phyloP scores from a whole-genome alignment of 306 rosid genomes.

The Sindora glabra region DNA sequence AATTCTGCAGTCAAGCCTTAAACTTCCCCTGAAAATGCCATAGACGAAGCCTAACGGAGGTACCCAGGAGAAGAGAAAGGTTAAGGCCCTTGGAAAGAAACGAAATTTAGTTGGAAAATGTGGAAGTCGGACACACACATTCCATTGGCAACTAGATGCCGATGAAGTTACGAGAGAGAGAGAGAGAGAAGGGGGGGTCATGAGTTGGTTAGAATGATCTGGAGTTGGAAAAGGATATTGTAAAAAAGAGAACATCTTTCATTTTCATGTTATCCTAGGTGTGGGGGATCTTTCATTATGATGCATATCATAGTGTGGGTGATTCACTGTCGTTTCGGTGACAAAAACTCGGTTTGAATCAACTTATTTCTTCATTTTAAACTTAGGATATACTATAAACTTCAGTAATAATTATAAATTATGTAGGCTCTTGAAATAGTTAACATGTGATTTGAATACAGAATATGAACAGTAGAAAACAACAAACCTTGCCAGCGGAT shows the following conservation, averaged over 20 bases:
- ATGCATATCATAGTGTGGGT: not conserved
- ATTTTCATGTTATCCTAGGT: not conserved
- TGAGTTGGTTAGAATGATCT: conserved; percentile 4
- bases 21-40: conserved; percentile 6
- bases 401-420: no score
- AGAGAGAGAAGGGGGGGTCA: not conserved
- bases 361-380: no score
- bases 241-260: not conserved
- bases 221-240: not conserved
- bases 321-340: conserved; percentile 15
- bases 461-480: no score
- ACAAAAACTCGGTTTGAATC: no score
- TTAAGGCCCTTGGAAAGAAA: conserved; percentile 4
- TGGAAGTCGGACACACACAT: conserved; percentile 35
- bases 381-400: no score
- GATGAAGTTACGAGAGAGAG: conserved; percentile 24
- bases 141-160: conserved; percentile 25
- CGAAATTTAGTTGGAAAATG: conserved; percentile 31
- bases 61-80: conserved; percentile 21
- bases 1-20: conserved; percentile 13
- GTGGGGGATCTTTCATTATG: not conserved
- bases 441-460: no score
- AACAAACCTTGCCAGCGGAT: no score
- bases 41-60: conserved; percentile 11
- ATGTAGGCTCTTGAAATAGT: no score